Conservation (phyloP, 805 yeast species). For the Ogataea henricii region DNA sequence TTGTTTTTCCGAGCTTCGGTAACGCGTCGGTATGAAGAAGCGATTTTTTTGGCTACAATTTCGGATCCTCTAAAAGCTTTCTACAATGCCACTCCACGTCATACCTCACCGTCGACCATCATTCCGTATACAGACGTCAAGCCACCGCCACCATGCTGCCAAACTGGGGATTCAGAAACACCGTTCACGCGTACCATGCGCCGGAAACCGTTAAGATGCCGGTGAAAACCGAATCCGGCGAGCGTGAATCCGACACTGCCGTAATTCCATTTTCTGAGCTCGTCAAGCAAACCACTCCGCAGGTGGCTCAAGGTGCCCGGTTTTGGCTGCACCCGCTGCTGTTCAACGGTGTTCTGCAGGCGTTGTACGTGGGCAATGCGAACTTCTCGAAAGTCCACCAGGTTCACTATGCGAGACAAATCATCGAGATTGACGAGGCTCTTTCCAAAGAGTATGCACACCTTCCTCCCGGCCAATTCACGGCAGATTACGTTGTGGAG, state of each 20-base stretch:
- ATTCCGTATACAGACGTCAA: too few relatives aligned
- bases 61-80: neutral
- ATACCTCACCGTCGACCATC: neutral
- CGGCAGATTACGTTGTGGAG: conserved; percentile 50
- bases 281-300: conserved; percentile 41
- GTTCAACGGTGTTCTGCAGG: conserved; percentile 51
- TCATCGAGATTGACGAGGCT: conserved; percentile 38
- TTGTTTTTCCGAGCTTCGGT: neutral
- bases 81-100: too few relatives aligned
- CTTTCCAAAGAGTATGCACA: conserved; percentile 18
- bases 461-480: conserved; percentile 41
- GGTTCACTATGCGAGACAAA: conserved; percentile 47
- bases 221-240: conserved; percentile 13
- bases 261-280: conserved; percentile 37
- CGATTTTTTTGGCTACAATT: too few relatives aligned
- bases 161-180: conserved; percentile 37
- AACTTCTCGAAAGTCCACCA: conserved; percentile 44
- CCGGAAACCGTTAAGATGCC: conserved; percentile 29
- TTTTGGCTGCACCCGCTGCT: conserved; percentile 48
- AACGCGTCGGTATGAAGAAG: neutral
- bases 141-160: conserved; percentile 15
- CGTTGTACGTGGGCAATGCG: conserved; percentile 48
- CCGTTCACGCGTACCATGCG: conserved; percentile 29
- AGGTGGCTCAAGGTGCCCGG: conserved; percentile 39
- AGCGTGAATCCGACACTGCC: conserved; percentile 10